Evolutionary conservation across 164 flowering plant species (phyloP), one percentile per base, ranked within the genome.

Genomic region (Protea cynaroides): DNA sequence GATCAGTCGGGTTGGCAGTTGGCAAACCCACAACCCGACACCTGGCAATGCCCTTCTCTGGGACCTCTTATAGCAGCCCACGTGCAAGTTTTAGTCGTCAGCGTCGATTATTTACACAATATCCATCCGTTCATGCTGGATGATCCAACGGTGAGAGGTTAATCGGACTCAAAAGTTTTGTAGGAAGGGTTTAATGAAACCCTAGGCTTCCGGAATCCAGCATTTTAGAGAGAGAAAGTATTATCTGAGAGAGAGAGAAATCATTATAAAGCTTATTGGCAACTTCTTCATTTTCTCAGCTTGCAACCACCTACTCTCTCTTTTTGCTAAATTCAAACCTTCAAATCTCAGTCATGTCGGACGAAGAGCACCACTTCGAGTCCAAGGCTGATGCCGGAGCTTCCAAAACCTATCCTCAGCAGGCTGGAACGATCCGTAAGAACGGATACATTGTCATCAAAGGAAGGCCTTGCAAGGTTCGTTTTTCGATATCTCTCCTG

Each of bases 351-450:
- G 67, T 53, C 72, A 85, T 85, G 89, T 85, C 89, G 59, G 89
- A 85, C 74, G 89, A 85, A 70, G 89, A 85, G 69, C 89, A 84
- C 44, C 85, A 82, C 62, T 84, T 84, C 68, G 89, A 84, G 64
- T 75, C 84, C 6, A 79, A 79, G 82, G 84, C 78, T 37, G 89
- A 84, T 67, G 83, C 86, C 60, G 89, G 89, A 47, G 86, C 89
- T 38, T 85, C 87, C 21, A 81, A 83, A 67, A 83, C 89, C 8
- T 83, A 65, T 40, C 87, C 89, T 24, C 87, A 83, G 72, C 89
- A 75, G 51, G 78, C 78, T 23, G 78, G 78, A n/a, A 72, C 78
- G 21, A 75, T 75, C 58, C 76, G 79, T 21, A 76, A 76, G 73
- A 72, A 70, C 25, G 79, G 76, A 14, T 76, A 76, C 73, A 72